Conservation (phyloP, 2,329 filamentous ascomycete genomes). For the Coniochaeta ligniaria region DNA sequence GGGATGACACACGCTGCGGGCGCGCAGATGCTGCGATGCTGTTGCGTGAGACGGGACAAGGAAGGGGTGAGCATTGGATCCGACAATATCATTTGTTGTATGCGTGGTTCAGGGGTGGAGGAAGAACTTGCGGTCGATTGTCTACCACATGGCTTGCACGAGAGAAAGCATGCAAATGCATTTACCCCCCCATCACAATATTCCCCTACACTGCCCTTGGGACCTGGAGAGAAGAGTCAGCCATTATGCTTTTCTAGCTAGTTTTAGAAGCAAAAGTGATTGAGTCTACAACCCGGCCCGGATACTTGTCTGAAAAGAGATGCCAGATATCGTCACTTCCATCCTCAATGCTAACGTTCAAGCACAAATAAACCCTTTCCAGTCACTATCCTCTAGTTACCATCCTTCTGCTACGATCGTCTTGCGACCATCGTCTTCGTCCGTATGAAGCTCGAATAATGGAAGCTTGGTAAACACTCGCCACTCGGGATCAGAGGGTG, state of each 20-base stretch:
- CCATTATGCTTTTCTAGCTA: background rate
- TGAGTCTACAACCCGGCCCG: background rate
- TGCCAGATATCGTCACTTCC: too few relatives aligned
- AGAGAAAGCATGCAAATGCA: slow-evolving; percentile 4
- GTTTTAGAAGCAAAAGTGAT: background rate
- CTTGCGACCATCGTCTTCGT: too few relatives aligned
- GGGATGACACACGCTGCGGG: background rate
- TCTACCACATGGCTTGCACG: background rate
- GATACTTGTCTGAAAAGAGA: background rate
- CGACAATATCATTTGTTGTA: background rate
- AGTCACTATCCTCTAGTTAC: too few relatives aligned
- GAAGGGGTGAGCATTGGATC: background rate
- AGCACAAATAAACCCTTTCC: too few relatives aligned
- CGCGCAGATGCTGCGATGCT: background rate
- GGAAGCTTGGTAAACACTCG: background rate
- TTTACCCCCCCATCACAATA: background rate
- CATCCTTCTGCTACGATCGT: too few relatives aligned
- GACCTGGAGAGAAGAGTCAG: background rate
- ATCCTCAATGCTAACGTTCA: too few relatives aligned
- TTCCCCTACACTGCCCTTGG: background rate
- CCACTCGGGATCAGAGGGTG: background rate
- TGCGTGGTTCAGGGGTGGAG: background rate
- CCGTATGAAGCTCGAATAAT: background rate
- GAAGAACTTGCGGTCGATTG: background rate
- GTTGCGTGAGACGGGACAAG: background rate